Conservation (phyloP, 2,329 filamentous ascomycete species). For the Penicillium sp. region DNA sequence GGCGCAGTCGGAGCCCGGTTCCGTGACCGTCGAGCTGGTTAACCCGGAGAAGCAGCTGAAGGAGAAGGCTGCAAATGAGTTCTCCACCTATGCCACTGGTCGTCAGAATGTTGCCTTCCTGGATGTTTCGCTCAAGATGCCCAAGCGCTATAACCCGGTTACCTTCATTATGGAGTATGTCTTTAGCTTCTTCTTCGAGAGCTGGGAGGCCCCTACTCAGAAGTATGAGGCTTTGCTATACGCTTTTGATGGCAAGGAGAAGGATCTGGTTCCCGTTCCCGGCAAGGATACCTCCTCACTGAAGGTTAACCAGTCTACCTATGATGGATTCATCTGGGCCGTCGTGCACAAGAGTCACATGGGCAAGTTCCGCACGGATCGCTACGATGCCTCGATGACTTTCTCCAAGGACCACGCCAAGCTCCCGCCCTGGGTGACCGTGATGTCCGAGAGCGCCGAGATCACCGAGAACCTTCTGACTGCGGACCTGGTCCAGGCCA, state of each 20-base stretch:
- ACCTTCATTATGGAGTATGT: constrained; percentile 67
- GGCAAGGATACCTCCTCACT: constrained; percentile 64
- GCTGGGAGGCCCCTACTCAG: constrained; percentile 70
- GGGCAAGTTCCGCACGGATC: constrained; percentile 85
- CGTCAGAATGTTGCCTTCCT: constrained; percentile 91
- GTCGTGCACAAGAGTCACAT: constrained; percentile 94
- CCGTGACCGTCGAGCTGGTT: constrained; percentile 43
- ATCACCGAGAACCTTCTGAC: constrained; percentile 87
- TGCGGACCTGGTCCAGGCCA: constrained; percentile 79
- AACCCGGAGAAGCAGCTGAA: constrained; percentile 68
- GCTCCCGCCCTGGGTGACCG: constrained; percentile 84
- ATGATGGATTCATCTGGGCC: constrained; percentile 92
- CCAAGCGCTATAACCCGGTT: constrained; percentile 85
- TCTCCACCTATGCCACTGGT: constrained; percentile 83
- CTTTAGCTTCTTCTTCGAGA: constrained; percentile 79
- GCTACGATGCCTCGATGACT: constrained; percentile 92
- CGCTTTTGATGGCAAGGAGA: constrained; percentile 90
- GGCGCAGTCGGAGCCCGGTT: constrained; percentile 44
- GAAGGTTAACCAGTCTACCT: constrained; percentile 62
- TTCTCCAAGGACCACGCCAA: constrained; percentile 91
- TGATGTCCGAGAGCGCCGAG: constrained; percentile 97
- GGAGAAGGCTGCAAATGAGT: constrained; percentile 88
- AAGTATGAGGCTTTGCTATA: constrained; percentile 77
- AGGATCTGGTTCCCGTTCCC: constrained; percentile 69
- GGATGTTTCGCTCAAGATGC: constrained; percentile 79